A percentile compares a stretch with the other conserved stretches of the same genome.
These are phyloP conservation scores for Kodamaea nitidulidarum DNA, from an alignment of 805 yeast genomes.

Conservation along the genomic window DNA sequence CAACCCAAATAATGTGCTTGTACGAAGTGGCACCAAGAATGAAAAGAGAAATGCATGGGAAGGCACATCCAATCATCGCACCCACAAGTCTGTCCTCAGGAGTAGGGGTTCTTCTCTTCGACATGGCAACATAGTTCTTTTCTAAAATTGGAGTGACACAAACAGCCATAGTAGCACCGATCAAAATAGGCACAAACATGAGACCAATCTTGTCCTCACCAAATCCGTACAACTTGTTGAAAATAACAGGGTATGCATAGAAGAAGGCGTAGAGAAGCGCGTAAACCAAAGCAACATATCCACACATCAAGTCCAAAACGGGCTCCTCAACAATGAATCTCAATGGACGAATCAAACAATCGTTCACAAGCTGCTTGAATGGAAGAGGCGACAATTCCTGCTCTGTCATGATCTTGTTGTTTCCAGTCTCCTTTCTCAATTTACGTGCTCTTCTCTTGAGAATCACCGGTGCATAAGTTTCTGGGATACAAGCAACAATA, in stretches of 20 bases:
- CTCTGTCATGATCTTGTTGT: conserved; percentile 82
- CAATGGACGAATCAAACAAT: conserved; percentile 77
- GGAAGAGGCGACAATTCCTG: conserved; percentile 81
- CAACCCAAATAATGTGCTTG: conserved; percentile 63
- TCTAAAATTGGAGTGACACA: conserved; percentile 74
- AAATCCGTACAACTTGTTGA: conserved; percentile 69
- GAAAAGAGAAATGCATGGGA: conserved; percentile 76
- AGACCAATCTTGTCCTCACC: conserved; percentile 77
- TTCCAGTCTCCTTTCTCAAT: conserved; percentile 76
- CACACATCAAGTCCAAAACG: conserved; percentile 76
- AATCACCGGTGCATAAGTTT: conserved; percentile 84
- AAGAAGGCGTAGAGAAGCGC: conserved; percentile 89
- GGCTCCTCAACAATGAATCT: conserved; percentile 78
- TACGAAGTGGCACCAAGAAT: conserved; percentile 77
- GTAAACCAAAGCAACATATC: conserved; percentile 83
- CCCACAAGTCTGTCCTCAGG: conserved; percentile 81
- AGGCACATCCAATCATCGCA: conserved; percentile 79
- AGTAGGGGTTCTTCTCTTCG: conserved; percentile 54
- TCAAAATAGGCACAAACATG: conserved; percentile 85
- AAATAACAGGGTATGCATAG: conserved; percentile 92
- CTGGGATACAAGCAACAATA: conserved; percentile 65
- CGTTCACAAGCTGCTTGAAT: conserved; percentile 61
- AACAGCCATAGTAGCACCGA: conserved; percentile 77
- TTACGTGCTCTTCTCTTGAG: conserved; percentile 60
- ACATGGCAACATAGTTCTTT: conserved; percentile 48